Percentiles rank a stretch among this genome's conserved stretches.
phyloP scores from a whole-genome alignment of 179 eudicot genomes.

The Carnegiea gigantea region DNA sequence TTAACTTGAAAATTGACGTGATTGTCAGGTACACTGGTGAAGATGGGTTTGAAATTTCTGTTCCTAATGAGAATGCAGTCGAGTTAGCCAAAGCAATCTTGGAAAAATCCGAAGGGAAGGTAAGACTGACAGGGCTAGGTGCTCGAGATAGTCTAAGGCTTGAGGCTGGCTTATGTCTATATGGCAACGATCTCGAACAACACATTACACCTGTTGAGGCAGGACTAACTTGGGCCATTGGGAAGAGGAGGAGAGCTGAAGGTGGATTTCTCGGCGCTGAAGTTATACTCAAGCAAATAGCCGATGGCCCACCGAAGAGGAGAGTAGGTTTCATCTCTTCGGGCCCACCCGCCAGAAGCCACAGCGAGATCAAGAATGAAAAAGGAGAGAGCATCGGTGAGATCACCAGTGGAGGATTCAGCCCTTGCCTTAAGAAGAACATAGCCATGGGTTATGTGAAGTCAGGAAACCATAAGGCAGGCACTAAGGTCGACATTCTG shows the following conservation, averaged over 20 bases:
- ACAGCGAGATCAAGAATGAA: constrained; percentile 83
- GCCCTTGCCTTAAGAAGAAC: constrained; percentile 97
- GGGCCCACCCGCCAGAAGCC: constrained; percentile 93
- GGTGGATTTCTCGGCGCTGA: constrained; percentile 96
- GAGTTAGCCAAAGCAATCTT: constrained; percentile 82
- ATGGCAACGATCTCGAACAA: constrained; percentile 96
- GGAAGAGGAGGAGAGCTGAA: constrained; percentile 88
- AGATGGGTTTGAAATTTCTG: constrained; percentile 96
- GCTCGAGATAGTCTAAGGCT: constrained; percentile 97
- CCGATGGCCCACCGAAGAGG: constrained; percentile 68
- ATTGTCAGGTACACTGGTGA: constrained; percentile 87
- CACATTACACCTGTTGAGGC: constrained; percentile 91
- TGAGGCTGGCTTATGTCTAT: constrained; percentile 89
- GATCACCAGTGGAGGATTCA: constrained; percentile 94
- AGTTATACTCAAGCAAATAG: constrained; percentile 83
- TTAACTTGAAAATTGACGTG: not conserved
- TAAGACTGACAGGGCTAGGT: constrained; percentile 85
- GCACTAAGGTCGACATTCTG: constrained; percentile 72
- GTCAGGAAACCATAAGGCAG: constrained; percentile 78
- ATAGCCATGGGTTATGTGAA: constrained; percentile 98
- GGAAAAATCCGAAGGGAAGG: constrained; percentile 93
- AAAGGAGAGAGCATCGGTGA: constrained; percentile 83
- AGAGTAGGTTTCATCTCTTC: constrained; percentile 75
- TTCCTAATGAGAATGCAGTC: constrained; percentile 72
- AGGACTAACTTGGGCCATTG: constrained; percentile 96